Base-by-base conservation (phyloP, 208 protist genomes). In the Trypanosoma caninum region DNA sequence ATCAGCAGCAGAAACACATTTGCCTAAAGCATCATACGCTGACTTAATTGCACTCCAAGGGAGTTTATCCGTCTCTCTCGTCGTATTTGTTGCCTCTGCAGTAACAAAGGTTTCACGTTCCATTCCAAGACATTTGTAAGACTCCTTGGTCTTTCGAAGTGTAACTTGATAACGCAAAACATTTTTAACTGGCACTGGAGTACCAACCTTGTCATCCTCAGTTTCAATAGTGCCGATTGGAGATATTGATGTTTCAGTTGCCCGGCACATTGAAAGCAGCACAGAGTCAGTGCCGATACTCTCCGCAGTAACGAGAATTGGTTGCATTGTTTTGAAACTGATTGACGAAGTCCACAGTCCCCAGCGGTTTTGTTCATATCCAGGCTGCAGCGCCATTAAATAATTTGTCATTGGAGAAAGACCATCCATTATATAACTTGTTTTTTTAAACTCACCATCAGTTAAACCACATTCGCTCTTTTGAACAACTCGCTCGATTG, bases 321-420 rank as follows among this genome's bases (percentile, higher is more conserved):
- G 56, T 23, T 61, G 46, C 25, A 94, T 57, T 1, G 91, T 94
- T 22, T 68, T 71, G 74, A 93, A 87, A 40, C 58, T 55, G 14
- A 82, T 66, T 9, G 87, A 65, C 28, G 76, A 78, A 13, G 87
- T 83, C 86, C 86, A 97, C 59, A 90, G 33, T 14, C 91, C 91
- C 85, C 86, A 94, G 44, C 56, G 55, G n/a, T 62, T 54, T 42
- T 83, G 76, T 18, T 80, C 85, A 74, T 95, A 97, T 56, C 78
- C 64, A 18, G 91, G 82, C 72, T 94, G 89, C 57, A 97, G 53
- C 28, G 89, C 87, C 28, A 92, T 70, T n/a, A 84, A 50, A 74
- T 97, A 95, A 59, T 78, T 76, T 28, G 76, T 89, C 34, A 58
- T 80, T 0, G 87, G 80, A 22, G 57, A 54, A 37, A 97, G 80